Base-by-base conservation (phyloP, 2,329 filamentous ascomycete genomes). In the Phaeoacremonium minimum region DNA sequence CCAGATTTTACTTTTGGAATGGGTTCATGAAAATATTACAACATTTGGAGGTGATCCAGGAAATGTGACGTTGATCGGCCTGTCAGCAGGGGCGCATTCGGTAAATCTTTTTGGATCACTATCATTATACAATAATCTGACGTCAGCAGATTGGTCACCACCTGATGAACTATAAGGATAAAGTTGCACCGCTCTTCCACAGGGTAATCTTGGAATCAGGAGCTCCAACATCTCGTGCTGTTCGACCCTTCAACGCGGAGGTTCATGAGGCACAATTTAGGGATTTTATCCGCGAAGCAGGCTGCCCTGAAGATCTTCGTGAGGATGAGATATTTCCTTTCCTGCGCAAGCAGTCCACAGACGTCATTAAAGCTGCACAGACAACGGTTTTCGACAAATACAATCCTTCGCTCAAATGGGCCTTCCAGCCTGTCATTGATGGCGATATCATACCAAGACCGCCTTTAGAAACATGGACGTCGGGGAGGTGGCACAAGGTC, bases 341-440 rank as follows among this genome's bases (percentile, higher is more conserved):
- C 11, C 60, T 79, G n/a, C 55, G 54, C 7, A 46, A 47, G 58
- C 43, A 66, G 1, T 56, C 63, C 7, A 41, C 42, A 2, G 38
- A 45, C 1, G 37, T 39, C 5, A 48, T 66, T 16, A 50, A 53
- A 20, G 38, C 35, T 0, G 62, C 63, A 2, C 58, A 60, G n/a
- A 50, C 53, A 5, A 38, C 42, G 7, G 54, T 64, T 2, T 66
- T 56, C 30, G 40, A 51, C 20, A 43, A 46, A 18, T 64, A 63
- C 43, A 54, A 58, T 36, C 50, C 52, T 2, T 54, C 55, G 11
- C 45, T 66, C 16, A 53, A 58, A 4, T 66, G 62, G 63, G 54
- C 76, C 0, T 80, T 77, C 54, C 75, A 77, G 45, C 75, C 74
- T 0, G 72, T 75, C 5, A 71, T 77, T 31, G 53, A 55, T 35